Conservation (phyloP, 2,329 filamentous ascomycete genomes). For the Thelonectria olida region DNA sequence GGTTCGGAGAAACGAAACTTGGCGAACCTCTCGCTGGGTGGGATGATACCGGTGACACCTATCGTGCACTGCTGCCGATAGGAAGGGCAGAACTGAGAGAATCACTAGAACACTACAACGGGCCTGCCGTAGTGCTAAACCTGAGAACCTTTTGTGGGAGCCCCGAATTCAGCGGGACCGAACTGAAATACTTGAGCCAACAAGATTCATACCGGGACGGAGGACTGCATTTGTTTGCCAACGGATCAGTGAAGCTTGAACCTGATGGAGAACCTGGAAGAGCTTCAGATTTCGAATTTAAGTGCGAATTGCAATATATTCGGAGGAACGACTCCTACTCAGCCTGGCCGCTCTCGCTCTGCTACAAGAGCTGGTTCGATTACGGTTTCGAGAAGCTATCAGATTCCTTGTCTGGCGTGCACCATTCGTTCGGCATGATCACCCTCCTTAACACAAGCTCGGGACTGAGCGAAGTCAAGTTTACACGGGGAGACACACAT, state of each 20-base stretch:
- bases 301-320: too few relatives aligned
- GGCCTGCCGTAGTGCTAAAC: neutral
- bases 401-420: conserved; percentile 5
- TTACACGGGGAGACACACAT: neutral
- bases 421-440: neutral
- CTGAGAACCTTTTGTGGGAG: neutral
- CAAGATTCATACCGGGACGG: too few relatives aligned
- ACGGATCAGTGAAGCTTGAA: too few relatives aligned
- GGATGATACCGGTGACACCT: conserved; percentile 10
- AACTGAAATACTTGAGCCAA: neutral
- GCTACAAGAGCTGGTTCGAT: neutral
- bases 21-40: neutral
- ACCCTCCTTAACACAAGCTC: conserved; percentile 12
- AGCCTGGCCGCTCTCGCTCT: neutral
- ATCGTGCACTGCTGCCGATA: conserved; percentile 16
- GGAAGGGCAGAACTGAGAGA: neutral
- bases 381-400: neutral
- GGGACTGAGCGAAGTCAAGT: conserved; percentile 1
- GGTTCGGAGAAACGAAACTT: conserved; percentile 13
- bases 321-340: neutral
- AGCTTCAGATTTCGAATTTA: too few relatives aligned
- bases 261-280: too few relatives aligned
- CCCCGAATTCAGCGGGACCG: neutral
- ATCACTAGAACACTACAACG: neutral
- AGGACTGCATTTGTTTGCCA: too few relatives aligned